Evolutionary conservation across 139 green algal genomes (phyloP).

Genomic region (Choricystis sp.): DNA sequence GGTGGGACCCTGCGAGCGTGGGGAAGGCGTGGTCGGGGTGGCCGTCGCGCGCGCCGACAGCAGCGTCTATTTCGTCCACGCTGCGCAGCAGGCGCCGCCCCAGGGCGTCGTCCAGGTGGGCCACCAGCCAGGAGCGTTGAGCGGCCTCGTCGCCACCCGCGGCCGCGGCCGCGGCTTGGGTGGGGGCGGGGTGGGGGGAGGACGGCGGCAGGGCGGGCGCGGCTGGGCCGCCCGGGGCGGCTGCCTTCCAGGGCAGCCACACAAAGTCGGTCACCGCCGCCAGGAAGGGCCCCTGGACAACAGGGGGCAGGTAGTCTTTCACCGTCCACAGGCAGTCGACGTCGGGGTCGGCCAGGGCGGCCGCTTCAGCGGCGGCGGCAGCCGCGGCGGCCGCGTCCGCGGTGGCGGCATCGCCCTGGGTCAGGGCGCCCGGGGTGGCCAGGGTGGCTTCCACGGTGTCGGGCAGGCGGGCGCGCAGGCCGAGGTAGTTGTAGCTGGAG

Average conservation of each 20-base stretch:
- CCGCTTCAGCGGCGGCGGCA: too few species aligned
- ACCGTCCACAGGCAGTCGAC: slow-evolving; percentile 16
- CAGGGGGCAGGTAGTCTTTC: slow-evolving; percentile 52
- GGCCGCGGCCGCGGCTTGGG: not conserved
- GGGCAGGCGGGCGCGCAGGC: slow-evolving; percentile 21
- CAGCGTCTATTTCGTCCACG: slow-evolving; percentile 13
- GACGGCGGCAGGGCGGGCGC: not conserved
- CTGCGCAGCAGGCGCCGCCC: slow-evolving; percentile 33
- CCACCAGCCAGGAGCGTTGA: slow-evolving; percentile 25
- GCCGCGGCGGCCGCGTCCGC: not conserved
- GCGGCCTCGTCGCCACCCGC: slow-evolving; percentile 16
- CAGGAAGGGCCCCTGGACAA: slow-evolving; percentile 41
- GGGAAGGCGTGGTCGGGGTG: slow-evolving; percentile 55
- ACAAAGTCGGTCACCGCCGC: slow-evolving; percentile 68
- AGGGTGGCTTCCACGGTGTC: slow-evolving; percentile 9
- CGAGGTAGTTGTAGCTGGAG: slow-evolving; percentile 52
- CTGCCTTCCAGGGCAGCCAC: slow-evolving; percentile 57
- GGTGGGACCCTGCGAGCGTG: slow-evolving; percentile 54
- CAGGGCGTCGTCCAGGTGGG: slow-evolving; percentile 27
- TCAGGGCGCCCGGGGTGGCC: slow-evolving; percentile 12
- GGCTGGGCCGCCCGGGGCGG: too few species aligned
- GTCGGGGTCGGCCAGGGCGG: slow-evolving; percentile 5
- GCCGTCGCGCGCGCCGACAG: slow-evolving; percentile 19
- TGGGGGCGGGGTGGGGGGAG: not conserved
- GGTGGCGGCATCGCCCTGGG: slow-evolving; percentile 9